A percentile compares a stretch with the other conserved stretches of the same genome.
Conservation (phyloP, 108 stramenopile genomes). For the Skeletonema menzelii region DNA sequence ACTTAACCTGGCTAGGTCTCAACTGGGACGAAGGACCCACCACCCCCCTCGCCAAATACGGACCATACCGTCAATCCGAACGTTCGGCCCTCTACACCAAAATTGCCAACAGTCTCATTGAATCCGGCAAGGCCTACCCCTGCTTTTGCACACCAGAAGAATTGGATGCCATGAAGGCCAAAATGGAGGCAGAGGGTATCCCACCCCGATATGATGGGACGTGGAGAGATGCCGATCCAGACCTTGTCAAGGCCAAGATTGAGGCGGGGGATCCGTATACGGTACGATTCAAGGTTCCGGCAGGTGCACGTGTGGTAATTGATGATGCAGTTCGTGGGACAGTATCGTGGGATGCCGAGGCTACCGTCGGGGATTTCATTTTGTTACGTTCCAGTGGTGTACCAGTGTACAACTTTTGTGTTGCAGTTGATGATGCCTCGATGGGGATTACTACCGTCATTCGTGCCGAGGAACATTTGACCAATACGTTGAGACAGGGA, state of each 20-base stretch:
- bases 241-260: conserved; percentile 74
- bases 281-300: conserved; percentile 90
- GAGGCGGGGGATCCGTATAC: conserved; percentile 86
- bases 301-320: conserved; percentile 84
- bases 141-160: conserved; percentile 97
- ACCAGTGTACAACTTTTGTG: conserved; percentile 99
- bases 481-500: conserved; percentile 94
- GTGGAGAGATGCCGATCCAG: conserved; percentile 95
- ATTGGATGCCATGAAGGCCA: conserved; percentile 88
- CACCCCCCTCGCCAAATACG: conserved; percentile 54
- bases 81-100: conserved; percentile 72
- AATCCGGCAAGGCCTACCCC: conserved; percentile 87
- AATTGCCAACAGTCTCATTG: conserved; percentile 63
- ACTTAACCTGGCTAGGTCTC: conserved; percentile 90
- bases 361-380: conserved; percentile 97
- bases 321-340: conserved; percentile 94
- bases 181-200: conserved; percentile 76
- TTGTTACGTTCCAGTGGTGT: conserved; percentile 90
- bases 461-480: conserved; percentile 97
- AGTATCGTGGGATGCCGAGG: conserved; percentile 95
- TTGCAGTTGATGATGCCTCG: conserved; percentile 94
- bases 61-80: conserved; percentile 89
- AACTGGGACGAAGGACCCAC: conserved; percentile 96
- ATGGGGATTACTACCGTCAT: conserved; percentile 98
- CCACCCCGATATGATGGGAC: conserved; percentile 93